A percentile compares a stretch with the other conserved stretches of the same genome.
Evolutionary conservation across 2,329 filamentous ascomycete genomes (phyloP).

Genomic region (Fusarium buharicum): DNA sequence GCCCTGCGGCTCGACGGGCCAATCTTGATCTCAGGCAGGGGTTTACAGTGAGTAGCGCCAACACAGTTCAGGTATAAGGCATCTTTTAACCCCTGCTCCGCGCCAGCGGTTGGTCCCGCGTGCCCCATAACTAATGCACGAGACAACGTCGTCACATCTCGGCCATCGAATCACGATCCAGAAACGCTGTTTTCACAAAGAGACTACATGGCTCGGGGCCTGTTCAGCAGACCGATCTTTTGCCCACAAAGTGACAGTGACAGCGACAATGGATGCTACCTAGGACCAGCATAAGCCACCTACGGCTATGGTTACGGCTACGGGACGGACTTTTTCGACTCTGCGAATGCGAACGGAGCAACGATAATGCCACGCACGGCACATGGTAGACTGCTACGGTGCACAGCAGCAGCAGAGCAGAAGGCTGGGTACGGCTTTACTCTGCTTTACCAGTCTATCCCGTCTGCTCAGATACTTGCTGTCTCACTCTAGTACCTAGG

Average conservation of each 20-base stretch:
- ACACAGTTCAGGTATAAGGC: background rate
- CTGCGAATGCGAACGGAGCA: background rate
- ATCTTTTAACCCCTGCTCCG: conserved; percentile 38
- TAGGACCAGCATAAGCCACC: too few species aligned
- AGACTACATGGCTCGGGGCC: conserved; percentile 37
- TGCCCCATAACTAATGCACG: conserved; percentile 58
- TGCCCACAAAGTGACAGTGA: conserved; percentile 16
- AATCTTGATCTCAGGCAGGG: conserved; percentile 55
- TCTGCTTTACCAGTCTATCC: too few species aligned
- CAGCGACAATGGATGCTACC: conserved; percentile 2
- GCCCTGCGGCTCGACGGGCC: conserved; percentile 49
- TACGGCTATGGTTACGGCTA: too few species aligned
- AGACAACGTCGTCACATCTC: conserved; percentile 56
- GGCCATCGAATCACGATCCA: conserved; percentile 51
- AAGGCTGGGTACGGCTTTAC: conserved; percentile 16
- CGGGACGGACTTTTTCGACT: conserved; percentile 6
- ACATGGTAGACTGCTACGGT: conserved; percentile 19
- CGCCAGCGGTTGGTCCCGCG: conserved; percentile 58
- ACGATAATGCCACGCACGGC: conserved; percentile 18
- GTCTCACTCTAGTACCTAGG: conserved; percentile 15
- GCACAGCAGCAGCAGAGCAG: conserved; percentile 6
- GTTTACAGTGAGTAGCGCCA: conserved; percentile 28
- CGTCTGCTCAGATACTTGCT: background rate
- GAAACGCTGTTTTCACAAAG: conserved; percentile 37
- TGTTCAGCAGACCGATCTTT: conserved; percentile 43